Evolutionary conservation across 352 stramenopile species (phyloP).

Genomic region (Blastocystis sp.): DNA sequence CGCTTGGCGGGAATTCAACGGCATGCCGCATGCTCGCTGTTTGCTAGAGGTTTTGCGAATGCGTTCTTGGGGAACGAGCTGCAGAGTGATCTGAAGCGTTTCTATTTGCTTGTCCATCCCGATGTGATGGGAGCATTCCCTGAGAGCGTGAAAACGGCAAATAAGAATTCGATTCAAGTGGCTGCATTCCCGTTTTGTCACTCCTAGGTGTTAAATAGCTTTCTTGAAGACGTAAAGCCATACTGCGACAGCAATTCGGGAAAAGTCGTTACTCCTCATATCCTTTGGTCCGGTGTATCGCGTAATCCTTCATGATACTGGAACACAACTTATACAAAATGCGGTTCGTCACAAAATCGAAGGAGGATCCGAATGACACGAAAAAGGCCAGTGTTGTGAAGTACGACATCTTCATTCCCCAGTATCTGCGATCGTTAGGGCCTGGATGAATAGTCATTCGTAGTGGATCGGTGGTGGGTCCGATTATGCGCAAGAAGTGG

Average conservation of each 20-base stretch:
- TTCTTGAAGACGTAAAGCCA: conserved; percentile 60
- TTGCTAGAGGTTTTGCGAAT: not conserved
- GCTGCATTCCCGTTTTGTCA: not conserved
- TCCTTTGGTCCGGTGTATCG: conserved; percentile 3
- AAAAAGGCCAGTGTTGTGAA: conserved; percentile 39
- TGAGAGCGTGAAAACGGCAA: conserved; percentile 32
- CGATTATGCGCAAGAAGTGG: conserved; percentile 44
- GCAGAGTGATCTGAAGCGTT: conserved; percentile 32
- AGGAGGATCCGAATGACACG: conserved; percentile 45
- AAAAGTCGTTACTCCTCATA: conserved; percentile 41
- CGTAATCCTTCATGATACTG: conserved; percentile 45
- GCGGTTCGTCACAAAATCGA: conserved; percentile 65
- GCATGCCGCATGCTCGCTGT: not conserved
- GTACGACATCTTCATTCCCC: conserved; percentile 62
- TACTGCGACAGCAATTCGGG: conserved; percentile 42
- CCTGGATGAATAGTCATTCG: not conserved
- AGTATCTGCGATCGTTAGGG: not conserved
- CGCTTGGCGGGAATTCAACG: not conserved
- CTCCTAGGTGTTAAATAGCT: conserved; percentile 54
- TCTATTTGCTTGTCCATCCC: conserved; percentile 59
- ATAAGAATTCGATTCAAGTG: conserved; percentile 59
- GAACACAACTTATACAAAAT: conserved; percentile 61
- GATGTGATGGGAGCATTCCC: conserved; percentile 58
- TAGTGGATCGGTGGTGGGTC: conserved; percentile 38
- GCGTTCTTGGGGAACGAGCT: conserved; percentile 56